Evolutionary conservation across 768 basidiomycete genomes (phyloP).

Genomic region (Pisolithus albus): DNA sequence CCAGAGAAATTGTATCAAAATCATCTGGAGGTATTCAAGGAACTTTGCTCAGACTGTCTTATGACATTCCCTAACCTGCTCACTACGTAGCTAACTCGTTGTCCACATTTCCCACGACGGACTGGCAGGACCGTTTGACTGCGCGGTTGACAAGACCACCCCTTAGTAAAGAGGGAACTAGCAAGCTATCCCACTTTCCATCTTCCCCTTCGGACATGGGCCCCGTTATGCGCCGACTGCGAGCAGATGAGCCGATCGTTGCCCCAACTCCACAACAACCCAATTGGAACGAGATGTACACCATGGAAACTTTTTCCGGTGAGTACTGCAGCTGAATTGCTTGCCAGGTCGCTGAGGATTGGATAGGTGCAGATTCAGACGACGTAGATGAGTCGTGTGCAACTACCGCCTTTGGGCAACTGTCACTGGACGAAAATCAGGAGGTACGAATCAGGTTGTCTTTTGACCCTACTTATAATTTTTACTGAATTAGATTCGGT

Average conservation of each 20-base stretch:
- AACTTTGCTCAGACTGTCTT: slow-evolving; percentile 1
- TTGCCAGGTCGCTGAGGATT: slow-evolving; percentile 11
- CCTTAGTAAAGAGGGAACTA: slow-evolving; percentile 2
- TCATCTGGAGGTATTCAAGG: slow-evolving; percentile 45
- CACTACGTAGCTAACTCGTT: slow-evolving; percentile 43
- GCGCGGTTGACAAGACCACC: slow-evolving; percentile 39
- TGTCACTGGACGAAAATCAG: slow-evolving; percentile 71
- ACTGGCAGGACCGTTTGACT: slow-evolving; percentile 74
- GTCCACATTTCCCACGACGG: slow-evolving; percentile 58
- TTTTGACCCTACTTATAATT: background rate
- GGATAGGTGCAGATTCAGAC: slow-evolving; percentile 23
- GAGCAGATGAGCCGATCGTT: slow-evolving; percentile 28
- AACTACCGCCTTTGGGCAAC: slow-evolving; percentile 56
- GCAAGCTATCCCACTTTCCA: slow-evolving; percentile 9
- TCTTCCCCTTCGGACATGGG: slow-evolving; percentile 25
- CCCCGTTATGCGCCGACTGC: slow-evolving; percentile 41
- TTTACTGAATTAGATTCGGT: slow-evolving; percentile 58
- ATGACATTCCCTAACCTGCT: slow-evolving; percentile 4
- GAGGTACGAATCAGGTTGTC: slow-evolving; percentile 39
- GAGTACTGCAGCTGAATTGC: background rate
- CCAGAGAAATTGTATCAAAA: slow-evolving; percentile 76
- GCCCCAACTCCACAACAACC: slow-evolving; percentile 18
- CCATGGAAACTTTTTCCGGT: slow-evolving; percentile 40
- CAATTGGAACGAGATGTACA: slow-evolving; percentile 60
- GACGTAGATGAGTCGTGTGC: slow-evolving; percentile 37